Percentiles rank a stretch among this genome's conserved stretches.
These are phyloP conservation scores for Porpolomopsis calyptriformis DNA, from an alignment of 768 basidiomycete species.

Conservation along the genomic window DNA sequence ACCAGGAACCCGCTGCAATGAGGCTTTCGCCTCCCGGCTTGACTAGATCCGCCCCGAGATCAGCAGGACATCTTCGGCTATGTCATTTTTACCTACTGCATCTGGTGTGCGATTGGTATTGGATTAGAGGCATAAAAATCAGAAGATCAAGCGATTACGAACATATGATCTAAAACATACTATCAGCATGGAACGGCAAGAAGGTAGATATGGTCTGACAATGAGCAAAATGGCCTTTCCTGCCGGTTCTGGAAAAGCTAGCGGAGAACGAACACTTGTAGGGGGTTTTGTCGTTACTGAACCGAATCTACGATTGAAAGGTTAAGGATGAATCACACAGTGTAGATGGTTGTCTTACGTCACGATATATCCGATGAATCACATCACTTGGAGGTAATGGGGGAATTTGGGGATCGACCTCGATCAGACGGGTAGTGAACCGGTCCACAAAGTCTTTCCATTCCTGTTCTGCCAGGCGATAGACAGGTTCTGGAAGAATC, in stretches of 20 bases:
- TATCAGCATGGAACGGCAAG: neutral
- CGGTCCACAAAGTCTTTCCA: constrained; percentile 77
- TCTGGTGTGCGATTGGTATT: neutral
- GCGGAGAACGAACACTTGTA: constrained; percentile 81
- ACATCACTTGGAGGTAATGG: constrained; percentile 85
- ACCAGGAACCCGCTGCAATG: constrained; percentile 75
- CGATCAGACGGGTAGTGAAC: constrained; percentile 56
- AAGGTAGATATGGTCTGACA: constrained; percentile 41
- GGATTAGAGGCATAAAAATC: neutral
- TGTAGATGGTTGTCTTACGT: constrained; percentile 35
- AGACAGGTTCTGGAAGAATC: constrained; percentile 54
- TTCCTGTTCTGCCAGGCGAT: constrained; percentile 74
- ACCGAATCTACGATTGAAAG: constrained; percentile 54
- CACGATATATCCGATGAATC: constrained; percentile 87
- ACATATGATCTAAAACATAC: constrained; percentile 51
- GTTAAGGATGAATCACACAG: neutral
- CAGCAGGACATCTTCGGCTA: neutral
- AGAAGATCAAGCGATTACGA: neutral
- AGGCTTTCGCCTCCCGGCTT: constrained; percentile 56
- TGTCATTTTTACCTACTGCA: neutral
- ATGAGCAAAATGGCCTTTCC: constrained; percentile 81
- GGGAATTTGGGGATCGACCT: constrained; percentile 76
- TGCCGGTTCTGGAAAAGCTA: constrained; percentile 78
- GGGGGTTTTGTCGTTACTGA: constrained; percentile 91
- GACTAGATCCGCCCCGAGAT: constrained; percentile 34